Evolutionary conservation across 176 grass and related monocot species (phyloP).

Genomic region (Rhynchospora tenuis): DNA sequence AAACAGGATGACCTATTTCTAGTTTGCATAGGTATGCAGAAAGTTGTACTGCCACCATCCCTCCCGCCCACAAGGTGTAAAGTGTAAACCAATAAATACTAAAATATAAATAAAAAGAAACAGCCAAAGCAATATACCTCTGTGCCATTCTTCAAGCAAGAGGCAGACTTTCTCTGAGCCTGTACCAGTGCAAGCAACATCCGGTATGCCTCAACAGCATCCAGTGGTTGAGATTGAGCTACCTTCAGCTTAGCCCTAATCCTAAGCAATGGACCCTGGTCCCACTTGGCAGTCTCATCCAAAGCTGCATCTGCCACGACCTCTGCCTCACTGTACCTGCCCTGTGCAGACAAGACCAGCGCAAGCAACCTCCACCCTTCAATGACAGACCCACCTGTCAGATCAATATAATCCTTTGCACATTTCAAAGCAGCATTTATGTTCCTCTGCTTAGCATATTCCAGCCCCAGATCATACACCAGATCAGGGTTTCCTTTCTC

Average conservation of each 20-base stretch:
- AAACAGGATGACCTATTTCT: not conserved
- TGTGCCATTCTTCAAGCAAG: conserved; percentile 43
- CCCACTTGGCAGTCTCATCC: conserved; percentile 94
- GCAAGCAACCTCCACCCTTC: conserved; percentile 91
- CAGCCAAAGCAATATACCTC: conserved; percentile 49
- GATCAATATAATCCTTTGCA: conserved; percentile 85
- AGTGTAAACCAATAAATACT: not conserved
- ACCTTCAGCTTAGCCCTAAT: conserved; percentile 87
- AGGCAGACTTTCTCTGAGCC: conserved; percentile 75
- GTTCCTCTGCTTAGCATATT: conserved; percentile 88
- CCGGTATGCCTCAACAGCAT: conserved; percentile 81
- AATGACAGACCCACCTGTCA: conserved; percentile 75
- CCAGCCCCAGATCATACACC: conserved; percentile 71
- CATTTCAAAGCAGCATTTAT: conserved; percentile 69
- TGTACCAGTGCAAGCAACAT: conserved; percentile 89
- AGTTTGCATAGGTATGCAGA: too few species aligned
- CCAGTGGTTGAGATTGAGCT: conserved; percentile 57
- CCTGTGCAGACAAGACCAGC: conserved; percentile 82
- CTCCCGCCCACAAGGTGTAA: not conserved
- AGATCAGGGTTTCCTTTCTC: conserved; percentile 56
- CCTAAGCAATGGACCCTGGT: conserved; percentile 79
- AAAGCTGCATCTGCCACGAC: conserved; percentile 89
- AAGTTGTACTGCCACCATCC: not conserved
- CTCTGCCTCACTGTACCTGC: conserved; percentile 74
- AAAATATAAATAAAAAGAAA: conserved; percentile 1